These are phyloP conservation scores for Coprinellus micaceus DNA, from an alignment of 768 basidiomycete species.

Conservation along the genomic window DNA sequence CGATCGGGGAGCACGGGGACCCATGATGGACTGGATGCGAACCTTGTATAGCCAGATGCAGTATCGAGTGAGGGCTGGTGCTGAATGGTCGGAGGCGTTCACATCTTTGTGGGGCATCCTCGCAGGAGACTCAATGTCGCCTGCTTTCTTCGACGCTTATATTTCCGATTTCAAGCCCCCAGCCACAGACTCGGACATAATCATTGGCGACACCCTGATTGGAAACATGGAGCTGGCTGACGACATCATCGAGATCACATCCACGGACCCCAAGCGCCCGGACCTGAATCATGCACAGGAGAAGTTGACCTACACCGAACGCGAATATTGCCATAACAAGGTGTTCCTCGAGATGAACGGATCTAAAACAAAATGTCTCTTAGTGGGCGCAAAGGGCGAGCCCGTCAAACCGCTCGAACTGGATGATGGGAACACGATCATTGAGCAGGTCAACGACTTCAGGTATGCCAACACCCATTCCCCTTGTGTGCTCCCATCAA, in stretches of 20 bases:
- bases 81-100: background rate
- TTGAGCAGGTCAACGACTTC: background rate
- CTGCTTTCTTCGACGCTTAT: background rate
- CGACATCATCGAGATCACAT: background rate
- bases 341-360: background rate
- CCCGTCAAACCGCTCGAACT: no score
- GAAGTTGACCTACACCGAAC: background rate
- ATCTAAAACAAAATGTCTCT: background rate
- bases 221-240: background rate
- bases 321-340: background rate
- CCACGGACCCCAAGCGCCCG: background rate
- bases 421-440: no score
- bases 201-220: background rate
- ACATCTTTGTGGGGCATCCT: background rate
- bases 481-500: background rate
- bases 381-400: background rate
- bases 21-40: background rate
- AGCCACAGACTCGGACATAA: background rate
- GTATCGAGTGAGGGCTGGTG: background rate
- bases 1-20: background rate
- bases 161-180: background rate
- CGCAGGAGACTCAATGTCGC: background rate
- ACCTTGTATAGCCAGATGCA: background rate
- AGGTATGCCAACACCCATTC: background rate
- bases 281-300: background rate